Percentiles rank a stretch among this genome's conserved stretches.
These are phyloP conservation scores for Stereocaulon alpinum DNA, from an alignment of 495 filamentous ascomycete species.

Conservation along the genomic window DNA sequence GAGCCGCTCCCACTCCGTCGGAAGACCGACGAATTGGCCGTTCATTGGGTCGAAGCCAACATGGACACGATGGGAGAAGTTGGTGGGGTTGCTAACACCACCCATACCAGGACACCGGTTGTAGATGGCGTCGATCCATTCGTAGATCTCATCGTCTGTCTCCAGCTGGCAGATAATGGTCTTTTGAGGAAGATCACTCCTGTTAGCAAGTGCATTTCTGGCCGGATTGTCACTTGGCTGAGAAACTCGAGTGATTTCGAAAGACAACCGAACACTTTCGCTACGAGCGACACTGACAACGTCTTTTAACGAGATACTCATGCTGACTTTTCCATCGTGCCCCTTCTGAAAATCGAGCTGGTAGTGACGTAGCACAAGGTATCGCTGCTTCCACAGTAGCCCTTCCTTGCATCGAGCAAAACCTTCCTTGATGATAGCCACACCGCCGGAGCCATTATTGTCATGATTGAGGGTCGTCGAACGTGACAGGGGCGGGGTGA, in stretches of 20 bases:
- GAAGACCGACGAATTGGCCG: conserved; percentile 85
- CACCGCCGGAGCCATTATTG: conserved; percentile 48
- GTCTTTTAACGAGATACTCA: conserved; percentile 71
- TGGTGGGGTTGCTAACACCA: conserved; percentile 94
- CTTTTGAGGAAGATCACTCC: conserved; percentile 65
- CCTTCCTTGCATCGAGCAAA: conserved; percentile 79
- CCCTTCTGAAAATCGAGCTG: conserved; percentile 86
- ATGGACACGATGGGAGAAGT: conserved; percentile 92
- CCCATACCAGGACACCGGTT: conserved; percentile 94
- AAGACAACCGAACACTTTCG: conserved; percentile 76
- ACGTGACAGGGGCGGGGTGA: conserved; percentile 43
- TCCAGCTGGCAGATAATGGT: conserved; percentile 83
- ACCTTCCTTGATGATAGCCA: conserved; percentile 78
- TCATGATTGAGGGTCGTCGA: conserved; percentile 49
- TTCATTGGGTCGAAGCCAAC: conserved; percentile 93
- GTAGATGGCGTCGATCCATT: conserved; percentile 97
- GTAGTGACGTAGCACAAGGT: conserved; percentile 76
- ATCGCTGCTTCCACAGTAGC: conserved; percentile 85
- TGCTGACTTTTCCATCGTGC: conserved; percentile 70
- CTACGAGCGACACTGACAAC: conserved; percentile 77
- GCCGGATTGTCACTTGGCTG: conserved; percentile 52
- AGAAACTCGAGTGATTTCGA: conserved; percentile 72
- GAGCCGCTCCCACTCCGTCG: conserved; percentile 91
- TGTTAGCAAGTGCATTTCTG: conserved; percentile 31
- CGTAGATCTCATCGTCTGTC: conserved; percentile 89